Conservation (phyloP, 768 basidiomycete species). For the Phlebiopsis gigantea region DNA sequence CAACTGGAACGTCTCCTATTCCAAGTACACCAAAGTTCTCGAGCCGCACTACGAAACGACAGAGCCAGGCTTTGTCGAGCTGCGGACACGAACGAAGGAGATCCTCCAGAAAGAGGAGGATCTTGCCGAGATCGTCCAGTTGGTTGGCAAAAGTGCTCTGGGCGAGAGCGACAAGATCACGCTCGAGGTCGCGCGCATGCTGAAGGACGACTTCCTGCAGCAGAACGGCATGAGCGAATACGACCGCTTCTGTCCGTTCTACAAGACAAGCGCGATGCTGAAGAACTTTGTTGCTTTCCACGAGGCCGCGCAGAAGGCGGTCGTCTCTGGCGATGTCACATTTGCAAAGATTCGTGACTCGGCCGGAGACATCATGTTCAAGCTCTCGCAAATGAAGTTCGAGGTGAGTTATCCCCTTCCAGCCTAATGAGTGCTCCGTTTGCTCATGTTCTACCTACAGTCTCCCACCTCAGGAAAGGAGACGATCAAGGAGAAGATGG, state of each 20-base stretch:
- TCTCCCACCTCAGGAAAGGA: slow-evolving; percentile 91
- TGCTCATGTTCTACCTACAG: slow-evolving; percentile 32
- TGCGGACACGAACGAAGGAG: slow-evolving; percentile 90
- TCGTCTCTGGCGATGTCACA: slow-evolving; percentile 76
- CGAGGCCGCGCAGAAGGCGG: slow-evolving; percentile 82
- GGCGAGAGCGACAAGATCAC: slow-evolving; percentile 99
- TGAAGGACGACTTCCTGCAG: slow-evolving; percentile 96
- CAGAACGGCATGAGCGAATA: slow-evolving; percentile 99
- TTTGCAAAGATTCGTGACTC: slow-evolving; percentile 86
- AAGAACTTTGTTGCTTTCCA: slow-evolving; percentile 93
- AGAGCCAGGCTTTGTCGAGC: slow-evolving; percentile 92
- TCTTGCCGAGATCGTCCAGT: slow-evolving; percentile 96
- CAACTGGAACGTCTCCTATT: slow-evolving; percentile 99
- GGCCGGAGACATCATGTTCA: slow-evolving; percentile 85
- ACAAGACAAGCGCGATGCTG: slow-evolving; percentile 97
- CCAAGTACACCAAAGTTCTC: slow-evolving; percentile 93
- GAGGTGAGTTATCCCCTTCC: slow-evolving; percentile 51
- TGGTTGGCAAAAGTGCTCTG: slow-evolving; percentile 98
- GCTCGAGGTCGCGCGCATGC: slow-evolving; percentile 92
- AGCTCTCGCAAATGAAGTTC: slow-evolving; percentile 99
- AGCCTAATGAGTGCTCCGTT: background rate
- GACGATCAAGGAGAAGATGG: slow-evolving; percentile 74
- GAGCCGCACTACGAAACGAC: slow-evolving; percentile 89
- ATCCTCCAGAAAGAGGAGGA: slow-evolving; percentile 99
- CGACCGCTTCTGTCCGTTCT: slow-evolving; percentile 96